Percentiles rank a stretch among this genome's conserved stretches.
Evolutionary conservation across 805 yeast species (phyloP).

Genomic region (Citeromyces matritensis): DNA sequence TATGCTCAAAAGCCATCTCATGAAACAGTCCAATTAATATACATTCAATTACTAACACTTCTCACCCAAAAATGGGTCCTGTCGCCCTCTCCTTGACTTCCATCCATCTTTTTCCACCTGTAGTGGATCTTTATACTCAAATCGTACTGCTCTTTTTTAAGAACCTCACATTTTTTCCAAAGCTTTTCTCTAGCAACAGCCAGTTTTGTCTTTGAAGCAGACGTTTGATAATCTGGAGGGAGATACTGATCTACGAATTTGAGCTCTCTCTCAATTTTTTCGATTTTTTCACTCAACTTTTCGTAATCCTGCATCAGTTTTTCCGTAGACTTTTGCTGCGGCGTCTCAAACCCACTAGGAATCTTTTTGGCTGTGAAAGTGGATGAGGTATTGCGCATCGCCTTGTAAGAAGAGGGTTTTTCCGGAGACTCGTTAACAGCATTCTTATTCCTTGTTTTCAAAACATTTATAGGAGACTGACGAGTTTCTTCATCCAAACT

Average conservation of each 20-base stretch:
- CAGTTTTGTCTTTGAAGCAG: slow-evolving; percentile 12
- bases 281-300: slow-evolving; percentile 8
- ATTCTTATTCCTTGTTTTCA: slow-evolving; percentile 2
- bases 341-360: slow-evolving; percentile 2
- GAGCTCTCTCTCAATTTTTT: slow-evolving; percentile 14
- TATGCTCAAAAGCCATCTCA: too few relatives aligned
- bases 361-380: slow-evolving; percentile 11
- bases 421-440: neutral
- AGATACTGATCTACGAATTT: slow-evolving; percentile 13
- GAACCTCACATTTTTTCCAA: slow-evolving; percentile 10
- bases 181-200: slow-evolving; percentile 13
- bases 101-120: slow-evolving; percentile 12
- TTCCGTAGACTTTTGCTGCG: slow-evolving; percentile 6
- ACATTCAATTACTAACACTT: slow-evolving; percentile 24
- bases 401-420: neutral
- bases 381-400: slow-evolving; percentile 9
- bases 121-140: slow-evolving; percentile 13
- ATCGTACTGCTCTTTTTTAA: slow-evolving; percentile 14
- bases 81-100: slow-evolving; percentile 12
- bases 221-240: slow-evolving; percentile 7
- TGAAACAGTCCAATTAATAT: neutral
- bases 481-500: slow-evolving; percentile 1
- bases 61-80: slow-evolving; percentile 43
- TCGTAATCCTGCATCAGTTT: slow-evolving; percentile 7
- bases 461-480: slow-evolving; percentile 1